A percentile compares a stretch with the other conserved stretches of the same genome.
Conservation (phyloP, 805 yeast species). For the Kuraishia cidri region DNA sequence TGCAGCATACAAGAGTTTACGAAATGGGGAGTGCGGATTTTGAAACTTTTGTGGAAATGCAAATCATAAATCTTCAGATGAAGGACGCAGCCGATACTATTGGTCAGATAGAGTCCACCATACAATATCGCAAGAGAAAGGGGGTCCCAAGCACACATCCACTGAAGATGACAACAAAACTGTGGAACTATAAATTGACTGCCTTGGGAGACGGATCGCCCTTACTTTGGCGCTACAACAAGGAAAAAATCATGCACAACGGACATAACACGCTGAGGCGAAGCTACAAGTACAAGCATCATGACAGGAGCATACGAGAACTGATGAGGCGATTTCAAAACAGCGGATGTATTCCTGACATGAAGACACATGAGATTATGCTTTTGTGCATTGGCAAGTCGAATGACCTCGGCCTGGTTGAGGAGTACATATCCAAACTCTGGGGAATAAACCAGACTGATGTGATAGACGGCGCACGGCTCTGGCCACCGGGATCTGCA, state of each 20-base stretch:
- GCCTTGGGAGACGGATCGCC: conserved; percentile 1
- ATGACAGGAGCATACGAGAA: background rate
- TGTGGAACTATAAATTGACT: conserved; percentile 2
- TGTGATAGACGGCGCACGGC: background rate
- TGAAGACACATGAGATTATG: conserved; percentile 8
- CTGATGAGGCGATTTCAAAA: conserved; percentile 1
- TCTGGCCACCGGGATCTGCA: conserved; percentile 2
- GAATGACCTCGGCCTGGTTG: conserved; percentile 14
- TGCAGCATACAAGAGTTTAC: no score
- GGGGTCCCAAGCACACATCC: background rate
- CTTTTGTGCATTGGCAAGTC: conserved; percentile 17
- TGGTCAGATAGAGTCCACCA: no score
- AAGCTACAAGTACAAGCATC: background rate
- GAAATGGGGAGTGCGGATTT: no score
- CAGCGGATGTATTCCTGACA: background rate
- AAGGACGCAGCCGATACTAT: background rate
- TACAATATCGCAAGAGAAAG: no score
- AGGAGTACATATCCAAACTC: conserved; percentile 11
- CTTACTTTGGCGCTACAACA: background rate
- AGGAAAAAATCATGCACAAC: background rate
- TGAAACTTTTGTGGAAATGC: no score
- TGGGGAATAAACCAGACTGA: conserved; percentile 16
- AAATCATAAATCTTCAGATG: background rate
- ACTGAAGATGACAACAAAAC: conserved; percentile 1
- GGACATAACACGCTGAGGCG: background rate